Conservation (phyloP, 495 filamentous ascomycete species). For the Xanthoparmelia taractica region DNA sequence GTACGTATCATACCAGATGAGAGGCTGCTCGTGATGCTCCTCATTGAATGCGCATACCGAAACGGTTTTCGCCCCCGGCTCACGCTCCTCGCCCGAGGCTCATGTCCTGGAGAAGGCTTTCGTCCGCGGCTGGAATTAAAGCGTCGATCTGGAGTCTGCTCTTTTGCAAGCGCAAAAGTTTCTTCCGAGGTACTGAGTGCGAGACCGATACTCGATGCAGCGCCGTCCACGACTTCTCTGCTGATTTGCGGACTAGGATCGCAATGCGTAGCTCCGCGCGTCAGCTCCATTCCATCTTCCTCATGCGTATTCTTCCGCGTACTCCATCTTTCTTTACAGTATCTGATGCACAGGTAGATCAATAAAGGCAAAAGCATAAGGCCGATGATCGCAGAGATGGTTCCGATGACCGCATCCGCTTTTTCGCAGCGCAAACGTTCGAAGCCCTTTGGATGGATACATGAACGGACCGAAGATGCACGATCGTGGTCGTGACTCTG, state of each 20-base stretch:
- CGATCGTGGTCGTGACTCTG: background rate
- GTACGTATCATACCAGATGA: background rate
- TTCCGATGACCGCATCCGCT: background rate
- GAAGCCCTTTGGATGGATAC: background rate
- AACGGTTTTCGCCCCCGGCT: background rate
- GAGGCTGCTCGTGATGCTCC: background rate
- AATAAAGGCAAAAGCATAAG: background rate
- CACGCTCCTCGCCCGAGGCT: background rate
- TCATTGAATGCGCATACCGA: background rate
- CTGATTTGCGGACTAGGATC: background rate
- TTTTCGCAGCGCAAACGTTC: background rate
- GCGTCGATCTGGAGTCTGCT: background rate
- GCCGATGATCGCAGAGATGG: background rate
- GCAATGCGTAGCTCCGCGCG: background rate
- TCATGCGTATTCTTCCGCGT: background rate
- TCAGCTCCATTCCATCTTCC: background rate
- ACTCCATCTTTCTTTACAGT: background rate
- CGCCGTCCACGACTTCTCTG: background rate
- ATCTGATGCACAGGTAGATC: background rate
- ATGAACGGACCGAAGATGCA: background rate
- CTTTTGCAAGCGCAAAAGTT: background rate
- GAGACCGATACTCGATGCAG: background rate
- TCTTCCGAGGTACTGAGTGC: background rate
- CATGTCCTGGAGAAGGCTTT: background rate
- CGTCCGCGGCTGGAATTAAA: background rate